phyloP scores from a whole-genome alignment of 768 basidiomycete genomes.

The Psilocybe tampanensis region DNA sequence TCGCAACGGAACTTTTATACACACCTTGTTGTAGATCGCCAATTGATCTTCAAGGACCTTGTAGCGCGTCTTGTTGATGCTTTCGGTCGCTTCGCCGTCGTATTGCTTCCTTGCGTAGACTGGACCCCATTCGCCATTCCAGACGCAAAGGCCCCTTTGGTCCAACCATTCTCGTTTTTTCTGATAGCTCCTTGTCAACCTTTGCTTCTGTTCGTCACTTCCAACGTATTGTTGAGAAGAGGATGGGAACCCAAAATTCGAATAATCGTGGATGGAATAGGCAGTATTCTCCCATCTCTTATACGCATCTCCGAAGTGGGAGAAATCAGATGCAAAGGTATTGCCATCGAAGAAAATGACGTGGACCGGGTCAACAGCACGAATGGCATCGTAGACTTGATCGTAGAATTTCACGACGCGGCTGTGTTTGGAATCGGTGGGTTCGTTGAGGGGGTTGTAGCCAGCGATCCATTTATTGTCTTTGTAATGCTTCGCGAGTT shows the following conservation, averaged over 20 bases:
- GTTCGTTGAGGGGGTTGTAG: constrained; percentile 86
- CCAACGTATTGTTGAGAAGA: constrained; percentile 56
- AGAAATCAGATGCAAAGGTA: constrained; percentile 82
- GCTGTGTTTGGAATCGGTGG: constrained; percentile 69
- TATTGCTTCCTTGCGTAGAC: constrained; percentile 71
- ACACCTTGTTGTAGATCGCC: constrained; percentile 64
- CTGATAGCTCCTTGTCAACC: constrained; percentile 61
- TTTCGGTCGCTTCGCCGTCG: constrained; percentile 59
- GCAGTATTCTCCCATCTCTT: constrained; percentile 70
- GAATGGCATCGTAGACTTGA: constrained; percentile 69
- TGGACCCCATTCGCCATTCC: constrained; percentile 87
- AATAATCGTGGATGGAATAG: constrained; percentile 82
- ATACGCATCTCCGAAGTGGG: constrained; percentile 66
- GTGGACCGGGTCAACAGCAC: constrained; percentile 68
- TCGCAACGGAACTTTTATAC: neutral
- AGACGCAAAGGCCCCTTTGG: constrained; percentile 61
- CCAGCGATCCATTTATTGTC: constrained; percentile 84
- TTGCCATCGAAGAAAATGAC: constrained; percentile 83
- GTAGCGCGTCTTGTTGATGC: constrained; percentile 67
- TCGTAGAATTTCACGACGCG: constrained; percentile 71
- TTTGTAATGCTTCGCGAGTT: constrained; percentile 76
- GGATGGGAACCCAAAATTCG: constrained; percentile 70
- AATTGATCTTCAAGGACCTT: constrained; percentile 75
- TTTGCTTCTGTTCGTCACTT: constrained; percentile 50
- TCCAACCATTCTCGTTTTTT: constrained; percentile 83